Conservation (phyloP, 345 rosid genomes). For the Salix koriyanagi region DNA sequence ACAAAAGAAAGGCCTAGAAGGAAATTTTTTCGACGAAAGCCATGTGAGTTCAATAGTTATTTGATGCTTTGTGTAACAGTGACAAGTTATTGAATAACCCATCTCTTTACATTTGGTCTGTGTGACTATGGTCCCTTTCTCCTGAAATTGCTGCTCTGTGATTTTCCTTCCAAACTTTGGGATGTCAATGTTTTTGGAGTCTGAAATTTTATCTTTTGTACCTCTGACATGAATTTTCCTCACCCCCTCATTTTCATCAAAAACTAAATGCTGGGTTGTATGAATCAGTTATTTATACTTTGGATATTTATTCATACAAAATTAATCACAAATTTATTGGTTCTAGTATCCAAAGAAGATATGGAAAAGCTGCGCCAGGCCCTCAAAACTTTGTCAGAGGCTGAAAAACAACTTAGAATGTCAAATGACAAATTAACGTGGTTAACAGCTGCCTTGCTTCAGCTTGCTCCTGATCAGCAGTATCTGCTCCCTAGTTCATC, state of each 20-base stretch:
- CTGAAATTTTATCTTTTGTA: neutral
- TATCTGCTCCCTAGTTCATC: conserved; percentile 62
- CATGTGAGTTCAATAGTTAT: conserved; percentile 50
- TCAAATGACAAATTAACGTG: conserved; percentile 89
- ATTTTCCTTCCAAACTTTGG: neutral
- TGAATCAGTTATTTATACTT: neutral
- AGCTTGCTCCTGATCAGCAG: conserved; percentile 96
- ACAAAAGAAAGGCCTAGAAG: conserved; percentile 60
- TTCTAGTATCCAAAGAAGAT: conserved; percentile 80
- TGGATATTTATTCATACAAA: neutral
- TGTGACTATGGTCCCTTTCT: neutral
- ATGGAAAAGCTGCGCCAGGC: conserved; percentile 96
- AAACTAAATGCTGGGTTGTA: neutral
- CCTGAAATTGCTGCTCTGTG: neutral
- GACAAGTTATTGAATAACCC: conserved; percentile 1
- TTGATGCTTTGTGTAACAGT: neutral
- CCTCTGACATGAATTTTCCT: neutral
- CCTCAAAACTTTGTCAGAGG: conserved; percentile 86
- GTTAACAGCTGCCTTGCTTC: conserved; percentile 96
- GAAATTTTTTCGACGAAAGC: conserved; percentile 74
- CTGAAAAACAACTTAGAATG: conserved; percentile 91
- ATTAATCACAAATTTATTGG: conserved; percentile 21
- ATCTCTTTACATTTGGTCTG: neutral
- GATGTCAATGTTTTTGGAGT: neutral
- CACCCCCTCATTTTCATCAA: neutral